These are phyloP conservation scores for Amphibolis antarctica DNA, from an alignment of 106 monocot genomes.

Conservation along the genomic window DNA sequence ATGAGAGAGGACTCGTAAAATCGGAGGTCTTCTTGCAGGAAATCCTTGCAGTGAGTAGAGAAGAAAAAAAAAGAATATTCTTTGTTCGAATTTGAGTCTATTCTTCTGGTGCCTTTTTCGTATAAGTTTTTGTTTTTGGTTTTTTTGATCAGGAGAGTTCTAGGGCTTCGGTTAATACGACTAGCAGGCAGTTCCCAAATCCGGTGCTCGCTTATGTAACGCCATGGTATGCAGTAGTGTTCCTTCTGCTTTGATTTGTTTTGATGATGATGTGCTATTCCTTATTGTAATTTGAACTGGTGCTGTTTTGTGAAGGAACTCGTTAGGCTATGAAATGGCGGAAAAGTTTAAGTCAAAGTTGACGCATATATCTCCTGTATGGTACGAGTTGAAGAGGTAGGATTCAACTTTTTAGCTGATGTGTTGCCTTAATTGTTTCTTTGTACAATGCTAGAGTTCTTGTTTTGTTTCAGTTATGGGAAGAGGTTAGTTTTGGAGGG, in stretches of 20 bases:
- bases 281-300: not conserved
- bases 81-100: too few species aligned
- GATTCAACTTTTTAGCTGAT: not conserved
- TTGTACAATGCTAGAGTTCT: not conserved
- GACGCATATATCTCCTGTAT: slow-evolving; percentile 88
- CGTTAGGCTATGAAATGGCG: slow-evolving; percentile 86
- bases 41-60: slow-evolving; percentile 49
- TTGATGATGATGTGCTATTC: not conserved
- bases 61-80: too few species aligned
- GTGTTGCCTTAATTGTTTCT: not conserved
- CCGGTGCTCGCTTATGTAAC: slow-evolving; percentile 87
- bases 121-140: not conserved
- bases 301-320: slow-evolving; percentile 57
- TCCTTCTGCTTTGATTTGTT: not conserved
- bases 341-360: slow-evolving; percentile 61
- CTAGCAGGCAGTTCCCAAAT: slow-evolving; percentile 45
- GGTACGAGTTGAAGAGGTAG: slow-evolving; percentile 97
- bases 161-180: slow-evolving; percentile 37
- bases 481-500: slow-evolving; percentile 58
- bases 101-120: too few species aligned
- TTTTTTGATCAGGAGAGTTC: slow-evolving; percentile 46
- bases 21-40: slow-evolving; percentile 35
- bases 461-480: slow-evolving; percentile 42
- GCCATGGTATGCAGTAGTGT: slow-evolving; percentile 43
- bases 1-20: slow-evolving; percentile 58